Evolutionary conservation across 2,329 filamentous ascomycete species (phyloP).

Genomic region (Chaetomiaceae sp.): DNA sequence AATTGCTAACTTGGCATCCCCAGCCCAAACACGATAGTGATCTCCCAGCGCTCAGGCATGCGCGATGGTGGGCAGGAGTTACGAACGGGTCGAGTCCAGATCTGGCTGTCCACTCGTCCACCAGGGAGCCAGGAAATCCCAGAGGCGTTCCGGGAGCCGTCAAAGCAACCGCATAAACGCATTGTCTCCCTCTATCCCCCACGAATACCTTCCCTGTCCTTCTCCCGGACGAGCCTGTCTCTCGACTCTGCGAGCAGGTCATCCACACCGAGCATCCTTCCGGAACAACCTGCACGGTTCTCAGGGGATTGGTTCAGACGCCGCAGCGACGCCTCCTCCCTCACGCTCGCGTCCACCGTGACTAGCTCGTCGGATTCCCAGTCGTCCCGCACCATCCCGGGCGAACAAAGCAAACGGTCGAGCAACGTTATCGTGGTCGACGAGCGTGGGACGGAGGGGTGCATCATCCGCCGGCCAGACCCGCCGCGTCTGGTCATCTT

Average conservation of each 20-base stretch:
- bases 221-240: constrained; percentile 6
- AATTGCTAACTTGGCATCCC: neutral
- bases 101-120: constrained; percentile 16
- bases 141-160: neutral
- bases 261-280: neutral
- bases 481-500: constrained; percentile 10
- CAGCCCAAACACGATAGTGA: neutral
- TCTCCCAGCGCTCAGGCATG: neutral
- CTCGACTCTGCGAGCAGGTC: neutral
- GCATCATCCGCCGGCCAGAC: constrained; percentile 12
- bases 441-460: constrained; percentile 6
- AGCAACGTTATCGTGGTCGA: constrained; percentile 10
- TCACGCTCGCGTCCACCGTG: neutral
- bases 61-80: too few species aligned
- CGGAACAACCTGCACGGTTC: too few species aligned
- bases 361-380: constrained; percentile 1
- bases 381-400: neutral
- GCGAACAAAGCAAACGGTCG: neutral
- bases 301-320: neutral
- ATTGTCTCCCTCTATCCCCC: neutral
- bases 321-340: neutral
- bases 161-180: neutral
- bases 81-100: constrained; percentile 13
- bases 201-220: neutral
- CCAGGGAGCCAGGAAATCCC: neutral